phyloP scores from a whole-genome alignment of 2,329 filamentous ascomycete genomes.

The Metarhizium sp. region DNA sequence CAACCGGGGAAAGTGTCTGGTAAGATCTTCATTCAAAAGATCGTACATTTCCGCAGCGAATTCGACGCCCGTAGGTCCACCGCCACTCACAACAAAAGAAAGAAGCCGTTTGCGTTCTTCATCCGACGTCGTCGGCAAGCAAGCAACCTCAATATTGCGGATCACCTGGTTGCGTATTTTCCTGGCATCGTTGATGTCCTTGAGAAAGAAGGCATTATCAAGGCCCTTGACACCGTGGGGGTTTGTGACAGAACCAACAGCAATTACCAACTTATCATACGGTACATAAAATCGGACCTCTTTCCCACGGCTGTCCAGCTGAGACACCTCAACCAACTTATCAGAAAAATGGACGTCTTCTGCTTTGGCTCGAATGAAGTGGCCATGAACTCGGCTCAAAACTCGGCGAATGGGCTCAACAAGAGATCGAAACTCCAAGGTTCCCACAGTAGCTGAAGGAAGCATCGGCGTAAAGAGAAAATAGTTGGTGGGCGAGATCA shows the following conservation, averaged over 20 bases:
- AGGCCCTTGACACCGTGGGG: conserved; percentile 92
- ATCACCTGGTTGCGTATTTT: conserved; percentile 82
- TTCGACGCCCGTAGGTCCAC: conserved; percentile 92
- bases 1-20: conserved; percentile 72
- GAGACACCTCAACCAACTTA: conserved; percentile 81
- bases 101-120: conserved; percentile 78
- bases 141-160: conserved; percentile 81
- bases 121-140: conserved; percentile 84
- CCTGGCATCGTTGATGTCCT: conserved; percentile 87
- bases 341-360: conserved; percentile 87
- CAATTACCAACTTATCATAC: conserved; percentile 93
- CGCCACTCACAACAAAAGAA: conserved; percentile 93
- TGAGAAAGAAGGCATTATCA: conserved; percentile 89
- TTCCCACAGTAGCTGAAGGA: conserved; percentile 92
- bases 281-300: conserved; percentile 82
- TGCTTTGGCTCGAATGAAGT: conserved; percentile 81
- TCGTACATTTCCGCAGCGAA: conserved; percentile 96
- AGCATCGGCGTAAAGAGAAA: conserved; percentile 98
- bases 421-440: conserved; percentile 79
- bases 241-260: conserved; percentile 86
- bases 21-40: conserved; percentile 89
- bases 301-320: conserved; percentile 61
- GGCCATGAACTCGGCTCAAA: conserved; percentile 65
- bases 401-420: conserved; percentile 90
- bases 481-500: conserved; percentile 91